A percentile compares a stretch with the other conserved stretches of the same genome.
These are phyloP conservation scores for Oryza rufipogon DNA, from an alignment of 176 grass and related monocot species.

Conservation along the genomic window DNA sequence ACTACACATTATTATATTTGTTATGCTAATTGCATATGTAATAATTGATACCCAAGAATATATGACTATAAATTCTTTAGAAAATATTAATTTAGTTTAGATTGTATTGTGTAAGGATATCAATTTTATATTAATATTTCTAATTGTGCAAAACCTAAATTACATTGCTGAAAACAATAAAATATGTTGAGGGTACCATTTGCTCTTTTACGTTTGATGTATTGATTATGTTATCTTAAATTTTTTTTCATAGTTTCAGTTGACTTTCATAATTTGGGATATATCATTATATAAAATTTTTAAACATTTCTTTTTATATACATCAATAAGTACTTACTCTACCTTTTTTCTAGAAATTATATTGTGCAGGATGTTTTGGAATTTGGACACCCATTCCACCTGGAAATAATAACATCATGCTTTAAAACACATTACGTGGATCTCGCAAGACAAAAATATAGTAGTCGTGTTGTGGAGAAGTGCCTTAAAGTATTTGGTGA, in stretches of 20 bases:
- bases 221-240: neutral
- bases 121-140: slow-evolving; percentile 2
- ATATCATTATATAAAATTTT: too few species aligned
- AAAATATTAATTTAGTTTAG: too few species aligned
- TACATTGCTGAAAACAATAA: neutral
- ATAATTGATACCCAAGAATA: neutral
- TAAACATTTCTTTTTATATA: too few species aligned
- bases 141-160: neutral
- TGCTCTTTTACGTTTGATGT: neutral
- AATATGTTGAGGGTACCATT: neutral
- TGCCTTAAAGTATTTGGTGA: slow-evolving; percentile 45
- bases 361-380: slow-evolving; percentile 57
- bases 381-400: neutral
- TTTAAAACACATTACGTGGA: slow-evolving; percentile 44
- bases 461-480: slow-evolving; percentile 66
- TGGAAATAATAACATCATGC: slow-evolving; percentile 29
- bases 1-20: neutral
- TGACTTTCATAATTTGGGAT: too few species aligned
- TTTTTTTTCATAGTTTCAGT: neutral
- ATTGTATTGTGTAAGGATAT: neutral
- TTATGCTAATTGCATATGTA: neutral
- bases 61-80: neutral
- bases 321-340: neutral
- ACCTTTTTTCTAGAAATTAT: slow-evolving; percentile 46
- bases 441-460: slow-evolving; percentile 53